Base-by-base conservation (phyloP, 441 rosid species). In the Gossypium gossypioides region DNA sequence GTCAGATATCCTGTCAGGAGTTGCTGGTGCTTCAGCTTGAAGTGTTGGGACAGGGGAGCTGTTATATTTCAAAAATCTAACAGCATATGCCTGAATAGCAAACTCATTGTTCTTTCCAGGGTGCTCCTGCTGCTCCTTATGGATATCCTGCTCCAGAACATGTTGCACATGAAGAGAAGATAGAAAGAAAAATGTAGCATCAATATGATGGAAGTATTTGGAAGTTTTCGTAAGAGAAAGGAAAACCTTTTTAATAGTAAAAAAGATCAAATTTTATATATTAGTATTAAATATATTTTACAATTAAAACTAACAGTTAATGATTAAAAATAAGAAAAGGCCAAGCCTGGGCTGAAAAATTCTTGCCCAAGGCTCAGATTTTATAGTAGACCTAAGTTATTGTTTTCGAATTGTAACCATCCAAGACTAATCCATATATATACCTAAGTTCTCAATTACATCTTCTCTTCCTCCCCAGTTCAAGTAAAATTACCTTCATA, bases 21-120 rank as follows among this genome's bases (percentile, higher is more conserved):
- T 85, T 72, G 83, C 74, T 2, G 88, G 92, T 71, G 86, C 88
- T 78, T 87, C 90, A 57, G 88, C 90, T 82, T 82, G 88, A 79
- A 77, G 78, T 69, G 81, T 68, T 77, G 82, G 86, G 73, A 79
- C 77, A 72, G 78, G 74, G 77, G 83, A 81, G 75, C 75, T 76
- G 80, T 77, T 86, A 76, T 72, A 84, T 79, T 84, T 84, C 86
- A 96, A 83, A 86, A 86, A 96, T 77, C 88, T 89, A 60, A 86
- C 75, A 60, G 99, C 99, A 85, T 93, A 96, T 72, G 82, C 89
- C 83, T 68, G 84, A 82, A 96, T 75, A 16, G 86, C 80, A 74
- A 27, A 75, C 68, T 74, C 84, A 48, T 50, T 16, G 64, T 72
- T 78, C 76, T 79, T 84, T 63, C 85, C 69, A 29, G 84, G 74